Conservation (phyloP, 176 grass and related monocot genomes). For the bread wheat (Triticum aestivum) region IWGSC_CS_RefSeq_v2.1 NC_057814.1:512255009-512255508, state of each 20-base stretch:
- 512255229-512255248: too few species aligned
- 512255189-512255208: background rate
- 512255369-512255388: background rate
- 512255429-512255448: slow-evolving; percentile 6
- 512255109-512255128: too few species aligned
- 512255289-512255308: too few species aligned
- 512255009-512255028: background rate
- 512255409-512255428: background rate
- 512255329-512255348: background rate
- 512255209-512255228: background rate
- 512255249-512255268: too few species aligned
- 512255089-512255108: too few species aligned
- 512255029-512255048: background rate
- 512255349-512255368: background rate
- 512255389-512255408: background rate
- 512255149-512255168: too few species aligned
- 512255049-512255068: too few species aligned
- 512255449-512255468: slow-evolving; percentile 44
- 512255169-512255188: too few species aligned
- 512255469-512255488: slow-evolving; percentile 1
- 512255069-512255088: too few species aligned
- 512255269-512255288: too few species aligned
- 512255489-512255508: slow-evolving; percentile 11
- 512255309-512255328: background rate
- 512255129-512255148: too few species aligned